phyloP scores from a whole-genome alignment of 2,329 filamentous ascomycete species.

The Penicillium sp. region DNA sequence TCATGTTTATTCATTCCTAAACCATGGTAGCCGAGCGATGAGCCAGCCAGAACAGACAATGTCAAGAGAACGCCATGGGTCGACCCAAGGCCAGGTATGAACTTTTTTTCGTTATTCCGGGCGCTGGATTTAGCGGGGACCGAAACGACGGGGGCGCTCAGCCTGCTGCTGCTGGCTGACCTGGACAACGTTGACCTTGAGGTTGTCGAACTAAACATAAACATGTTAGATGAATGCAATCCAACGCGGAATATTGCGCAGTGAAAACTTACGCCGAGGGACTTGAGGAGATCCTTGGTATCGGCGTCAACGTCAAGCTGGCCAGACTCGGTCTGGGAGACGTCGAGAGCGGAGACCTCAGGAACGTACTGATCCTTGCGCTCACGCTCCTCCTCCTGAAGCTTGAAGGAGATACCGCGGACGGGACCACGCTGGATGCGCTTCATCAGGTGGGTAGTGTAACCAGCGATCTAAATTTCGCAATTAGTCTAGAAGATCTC shows the following conservation, averaged over 20 bases:
- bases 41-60: conserved; percentile 30
- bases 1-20: conserved; percentile 43
- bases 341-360: conserved; percentile 97
- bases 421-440: conserved; percentile 99
- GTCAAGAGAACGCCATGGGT: conserved; percentile 28
- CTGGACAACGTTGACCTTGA: conserved; percentile 92
- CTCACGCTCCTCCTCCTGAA: conserved; percentile 99
- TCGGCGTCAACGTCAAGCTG: conserved; percentile 93
- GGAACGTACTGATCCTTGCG: conserved; percentile 99
- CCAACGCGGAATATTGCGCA: not conserved
- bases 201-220: conserved; percentile 77
- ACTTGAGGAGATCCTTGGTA: conserved; percentile 99
- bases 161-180: conserved; percentile 83
- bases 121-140: conserved; percentile 33
- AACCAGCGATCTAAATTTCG: conserved; percentile 76
- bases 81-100: conserved; percentile 31
- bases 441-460: conserved; percentile 99
- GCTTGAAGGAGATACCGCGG: conserved; percentile 99
- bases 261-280: conserved; percentile 79
- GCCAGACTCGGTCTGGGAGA: conserved; percentile 89
- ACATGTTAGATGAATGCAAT: conserved; percentile 4
- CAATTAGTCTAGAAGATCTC: conserved; percentile 1
- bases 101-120: conserved; percentile 27
- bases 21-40: conserved; percentile 26
- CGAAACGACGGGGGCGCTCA: conserved; percentile 79